Percentiles rank a stretch among this genome's conserved stretches.
These are phyloP conservation scores for Penicillium rolfsii DNA, from an alignment of 2,329 filamentous ascomycete genomes.

Conservation along the genomic window DNA sequence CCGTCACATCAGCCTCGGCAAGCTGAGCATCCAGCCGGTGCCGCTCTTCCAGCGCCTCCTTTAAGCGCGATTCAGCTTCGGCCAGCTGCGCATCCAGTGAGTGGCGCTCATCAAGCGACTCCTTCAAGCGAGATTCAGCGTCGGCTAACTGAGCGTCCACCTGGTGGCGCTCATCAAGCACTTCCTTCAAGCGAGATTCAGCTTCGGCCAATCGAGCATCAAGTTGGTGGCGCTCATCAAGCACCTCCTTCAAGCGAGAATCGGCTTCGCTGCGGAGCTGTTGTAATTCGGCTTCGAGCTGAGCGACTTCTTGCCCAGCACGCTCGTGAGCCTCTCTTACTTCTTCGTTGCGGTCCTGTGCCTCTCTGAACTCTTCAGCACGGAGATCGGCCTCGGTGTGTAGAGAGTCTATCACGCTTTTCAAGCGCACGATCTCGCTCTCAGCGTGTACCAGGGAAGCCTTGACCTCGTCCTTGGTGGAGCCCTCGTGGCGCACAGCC, in stretches of 20 bases:
- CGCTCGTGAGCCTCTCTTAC: slow-evolving; percentile 33
- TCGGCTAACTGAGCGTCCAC: slow-evolving; percentile 30
- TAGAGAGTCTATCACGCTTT: slow-evolving; percentile 58
- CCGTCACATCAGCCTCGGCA: too few species aligned
- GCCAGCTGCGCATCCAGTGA: slow-evolving; percentile 33
- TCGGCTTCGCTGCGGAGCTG: slow-evolving; percentile 41
- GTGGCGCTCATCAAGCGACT: slow-evolving; percentile 20
- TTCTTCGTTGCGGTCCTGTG: slow-evolving; percentile 30
- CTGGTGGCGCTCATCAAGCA: slow-evolving; percentile 15
- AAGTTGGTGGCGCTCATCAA: slow-evolving; percentile 24
- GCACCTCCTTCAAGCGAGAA: slow-evolving; percentile 32
- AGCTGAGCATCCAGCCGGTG: too few species aligned
- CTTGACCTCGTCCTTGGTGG: slow-evolving; percentile 39
- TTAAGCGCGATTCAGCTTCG: slow-evolving; percentile 31
- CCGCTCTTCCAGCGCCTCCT: slow-evolving; percentile 22
- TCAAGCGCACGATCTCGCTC: slow-evolving; percentile 39
- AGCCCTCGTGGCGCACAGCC: slow-evolving; percentile 42
- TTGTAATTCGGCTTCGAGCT: slow-evolving; percentile 37
- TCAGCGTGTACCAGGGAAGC: slow-evolving; percentile 35
- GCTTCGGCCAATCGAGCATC: slow-evolving; percentile 23
- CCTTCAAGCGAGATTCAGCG: slow-evolving; percentile 33
- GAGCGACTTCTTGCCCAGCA: slow-evolving; percentile 33
- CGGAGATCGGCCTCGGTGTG: slow-evolving; percentile 38
- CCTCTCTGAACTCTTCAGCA: slow-evolving; percentile 27
- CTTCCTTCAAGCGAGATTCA: slow-evolving; percentile 36